Evolutionary conservation across 2,329 filamentous ascomycete genomes (phyloP), one percentile per base, ranked within the genome.

Genomic region (Pseudocercospora eumusae): DNA sequence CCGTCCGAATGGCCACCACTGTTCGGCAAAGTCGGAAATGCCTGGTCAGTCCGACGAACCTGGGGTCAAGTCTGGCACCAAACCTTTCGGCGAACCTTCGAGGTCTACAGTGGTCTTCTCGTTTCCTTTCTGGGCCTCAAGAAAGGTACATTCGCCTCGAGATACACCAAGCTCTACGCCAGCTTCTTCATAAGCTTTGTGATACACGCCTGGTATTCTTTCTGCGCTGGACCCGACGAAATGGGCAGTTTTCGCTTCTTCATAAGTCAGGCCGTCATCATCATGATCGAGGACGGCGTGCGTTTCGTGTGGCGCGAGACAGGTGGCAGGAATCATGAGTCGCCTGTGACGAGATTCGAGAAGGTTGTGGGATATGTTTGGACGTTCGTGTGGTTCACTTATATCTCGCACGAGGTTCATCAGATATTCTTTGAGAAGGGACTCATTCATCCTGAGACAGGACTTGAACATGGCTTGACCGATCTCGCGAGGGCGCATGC

Each of bases 341-440:
- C 40, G 13, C 15, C 33, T n/a, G 15, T 45, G 10, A 56, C 54
- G 2, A 56, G 21, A 11, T 56, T 56, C 18, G 54, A 56, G 18
- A 56, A 31, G 8, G 13, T 44, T 2, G 21, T 45, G 13, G 54
- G 54, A 40, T 56, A 56, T 56, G 18, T 44, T 9, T 56, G 54
- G 54, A 56, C 54, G n/a, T 56, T 56, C 13, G 20, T 40, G n/a
- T 56, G 54, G 54, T 56, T 56, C 36, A 56, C 54, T 3, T 42
- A 40, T 13, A 52, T 23, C n/a, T n/a, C 47, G 47, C 15, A 25
- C 6, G 21, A 52, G n/a, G 47, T 52, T 6, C 21, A 25, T 23
- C 21, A 52, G 15, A 21, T 25, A 10, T 52, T 52, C 25, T 25
- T 52, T 52, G 47, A 52, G 47, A 52, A 52, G 15, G 21, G 47